A percentile compares a stretch with the other conserved stretches of the same genome.
Evolutionary conservation across 2,329 filamentous ascomycete genomes (phyloP).

Genomic region (Fusarium graminum): DNA sequence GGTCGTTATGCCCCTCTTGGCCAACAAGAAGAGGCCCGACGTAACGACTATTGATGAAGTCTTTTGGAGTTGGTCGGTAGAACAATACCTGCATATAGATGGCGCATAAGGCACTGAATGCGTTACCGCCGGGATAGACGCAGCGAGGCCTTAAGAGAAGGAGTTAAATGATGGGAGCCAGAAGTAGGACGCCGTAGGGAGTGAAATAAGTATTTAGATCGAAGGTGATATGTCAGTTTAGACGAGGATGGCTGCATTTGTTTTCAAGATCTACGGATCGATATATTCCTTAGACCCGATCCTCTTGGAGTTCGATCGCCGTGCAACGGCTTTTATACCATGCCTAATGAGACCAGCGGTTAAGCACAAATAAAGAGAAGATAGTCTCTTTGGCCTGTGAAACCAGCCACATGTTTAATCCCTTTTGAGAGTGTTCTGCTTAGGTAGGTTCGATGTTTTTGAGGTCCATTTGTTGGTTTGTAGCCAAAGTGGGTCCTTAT

Average conservation of each 20-base stretch:
- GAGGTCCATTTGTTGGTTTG: neutral
- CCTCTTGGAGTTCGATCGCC: conserved; percentile 38
- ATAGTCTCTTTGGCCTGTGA: neutral
- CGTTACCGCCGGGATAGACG: conserved; percentile 37
- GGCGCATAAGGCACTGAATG: conserved; percentile 43
- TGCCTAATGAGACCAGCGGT: conserved; percentile 32
- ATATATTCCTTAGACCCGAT: conserved; percentile 42
- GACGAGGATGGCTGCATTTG: conserved; percentile 23
- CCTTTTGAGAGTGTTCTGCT: neutral
- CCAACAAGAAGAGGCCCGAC: conserved; percentile 56
- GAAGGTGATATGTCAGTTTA: conserved; percentile 28
- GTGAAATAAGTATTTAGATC: conserved; percentile 28
- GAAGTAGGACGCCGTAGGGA: conserved; percentile 5
- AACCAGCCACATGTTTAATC: neutral
- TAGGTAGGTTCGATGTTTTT: neutral
- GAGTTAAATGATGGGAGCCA: conserved; percentile 27
- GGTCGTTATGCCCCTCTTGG: conserved; percentile 59
- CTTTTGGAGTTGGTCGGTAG: conserved; percentile 45
- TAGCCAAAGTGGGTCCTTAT: conserved; percentile 32
- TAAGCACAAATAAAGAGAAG: conserved; percentile 5
- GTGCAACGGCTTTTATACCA: conserved; percentile 30
- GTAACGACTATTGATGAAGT: conserved; percentile 46
- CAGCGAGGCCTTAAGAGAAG: conserved; percentile 22
- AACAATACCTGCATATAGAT: conserved; percentile 57
- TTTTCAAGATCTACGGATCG: conserved; percentile 27